A percentile compares a stretch with the other conserved stretches of the same genome.
Conservation (phyloP, 495 filamentous ascomycete species). For the Daldinia vernicosa region DNA sequence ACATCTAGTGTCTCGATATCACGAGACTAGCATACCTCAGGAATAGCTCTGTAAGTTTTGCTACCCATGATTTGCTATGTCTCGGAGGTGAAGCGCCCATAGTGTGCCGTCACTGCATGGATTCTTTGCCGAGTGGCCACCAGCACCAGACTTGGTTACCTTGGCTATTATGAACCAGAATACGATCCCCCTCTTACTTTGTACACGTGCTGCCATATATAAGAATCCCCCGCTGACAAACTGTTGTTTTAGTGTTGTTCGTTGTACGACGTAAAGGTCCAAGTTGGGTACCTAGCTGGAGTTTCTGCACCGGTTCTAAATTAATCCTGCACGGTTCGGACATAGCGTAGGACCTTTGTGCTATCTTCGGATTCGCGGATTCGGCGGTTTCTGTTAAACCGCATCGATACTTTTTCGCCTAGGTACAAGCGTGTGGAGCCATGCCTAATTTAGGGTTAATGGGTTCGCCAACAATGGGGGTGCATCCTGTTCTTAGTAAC, state of each 20-base stretch:
- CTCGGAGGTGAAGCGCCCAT: background rate
- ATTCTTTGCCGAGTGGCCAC: constrained; percentile 17
- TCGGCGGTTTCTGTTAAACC: constrained; percentile 26
- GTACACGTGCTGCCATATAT: constrained; percentile 16
- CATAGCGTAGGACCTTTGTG: constrained; percentile 19
- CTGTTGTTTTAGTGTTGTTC: constrained; percentile 4
- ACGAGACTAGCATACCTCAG: constrained; percentile 22
- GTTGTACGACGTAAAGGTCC: constrained; percentile 15
- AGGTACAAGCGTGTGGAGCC: constrained; percentile 26
- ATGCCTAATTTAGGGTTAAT: constrained; percentile 37
- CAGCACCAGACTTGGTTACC: constrained; percentile 1
- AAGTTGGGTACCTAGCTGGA: constrained; percentile 8
- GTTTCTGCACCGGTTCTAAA: background rate
- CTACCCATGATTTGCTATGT: constrained; percentile 27
- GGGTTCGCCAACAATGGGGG: constrained; percentile 38
- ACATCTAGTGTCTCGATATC: constrained; percentile 22
- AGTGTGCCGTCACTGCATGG: constrained; percentile 23
- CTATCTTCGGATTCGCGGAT: constrained; percentile 28
- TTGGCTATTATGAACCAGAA: background rate
- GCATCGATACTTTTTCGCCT: background rate
- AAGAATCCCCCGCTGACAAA: constrained; percentile 25
- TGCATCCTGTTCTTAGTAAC: constrained; percentile 32
- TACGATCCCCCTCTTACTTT: background rate
- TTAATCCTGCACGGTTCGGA: constrained; percentile 30
- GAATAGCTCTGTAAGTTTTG: constrained; percentile 33